These are phyloP conservation scores for Mortierella sp. DNA, from an alignment of 371 early-diverging fungal genomes.

Conservation along the genomic window DNA sequence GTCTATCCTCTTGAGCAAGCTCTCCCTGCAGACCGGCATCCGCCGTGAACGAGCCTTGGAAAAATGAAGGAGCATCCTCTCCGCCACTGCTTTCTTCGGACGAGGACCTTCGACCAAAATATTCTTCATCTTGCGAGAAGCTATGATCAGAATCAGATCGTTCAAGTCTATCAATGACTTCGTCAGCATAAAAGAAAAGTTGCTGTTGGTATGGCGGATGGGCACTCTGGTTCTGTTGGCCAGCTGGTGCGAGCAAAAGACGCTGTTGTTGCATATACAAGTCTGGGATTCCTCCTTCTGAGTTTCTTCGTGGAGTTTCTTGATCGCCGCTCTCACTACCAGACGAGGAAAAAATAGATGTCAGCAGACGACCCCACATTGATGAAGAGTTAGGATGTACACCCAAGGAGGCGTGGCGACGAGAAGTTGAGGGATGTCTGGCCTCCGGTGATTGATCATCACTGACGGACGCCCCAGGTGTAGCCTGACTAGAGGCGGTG, in stretches of 20 bases:
- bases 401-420: slow-evolving; percentile 36
- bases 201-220: slow-evolving; percentile 44
- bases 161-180: slow-evolving; percentile 16
- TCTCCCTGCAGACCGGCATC: slow-evolving; percentile 32
- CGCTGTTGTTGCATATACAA: slow-evolving; percentile 22
- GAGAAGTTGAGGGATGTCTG: background rate
- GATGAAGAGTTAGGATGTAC: slow-evolving; percentile 21
- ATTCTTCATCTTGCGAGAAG: slow-evolving; percentile 9
- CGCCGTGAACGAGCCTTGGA: slow-evolving; percentile 18
- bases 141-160: slow-evolving; percentile 13
- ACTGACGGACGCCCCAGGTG: slow-evolving; percentile 6
- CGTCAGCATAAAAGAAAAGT: slow-evolving; percentile 48
- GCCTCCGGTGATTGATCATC: slow-evolving; percentile 14
- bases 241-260: slow-evolving; percentile 22
- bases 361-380: slow-evolving; percentile 46
- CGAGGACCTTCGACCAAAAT: slow-evolving; percentile 5
- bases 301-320: background rate
- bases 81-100: slow-evolving; percentile 8
- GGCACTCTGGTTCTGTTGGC: slow-evolving; percentile 11
- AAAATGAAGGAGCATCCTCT: slow-evolving; percentile 20
- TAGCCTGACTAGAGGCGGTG: background rate
- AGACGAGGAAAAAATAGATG: slow-evolving; percentile 35
- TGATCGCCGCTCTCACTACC: slow-evolving; percentile 18
- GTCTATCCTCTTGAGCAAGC: slow-evolving; percentile 36
- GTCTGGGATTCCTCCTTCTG: background rate